Evolutionary conservation across 2,329 filamentous ascomycete genomes (phyloP), one percentile per base, ranked within the genome.

Genomic region (Leptographium wingfieldii): DNA sequence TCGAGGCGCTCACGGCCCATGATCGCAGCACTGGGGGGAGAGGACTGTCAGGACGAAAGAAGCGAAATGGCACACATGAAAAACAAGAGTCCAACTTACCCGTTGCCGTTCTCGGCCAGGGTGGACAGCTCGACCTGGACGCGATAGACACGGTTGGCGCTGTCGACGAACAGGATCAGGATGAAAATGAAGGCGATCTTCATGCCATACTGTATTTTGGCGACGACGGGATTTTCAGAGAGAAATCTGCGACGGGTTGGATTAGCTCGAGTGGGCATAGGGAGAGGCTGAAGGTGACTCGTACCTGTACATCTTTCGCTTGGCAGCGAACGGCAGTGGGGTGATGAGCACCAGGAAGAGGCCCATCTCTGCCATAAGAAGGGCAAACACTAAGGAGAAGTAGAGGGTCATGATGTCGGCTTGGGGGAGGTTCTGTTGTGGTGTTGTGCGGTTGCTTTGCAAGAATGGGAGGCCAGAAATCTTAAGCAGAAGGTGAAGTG

Each of bases 121-220:
- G 85, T 79, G 55, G 84, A 78, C 60, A 97, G 80, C 77, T 99
- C 94, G 65, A 94, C 76, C 76, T 97, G 92, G 59, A 99, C 94
- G 64, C 94, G 89, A 75, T 96, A 99, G 69, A 99, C 94, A 65
- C 94, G 90, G 70, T 86, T 86, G 73, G 97, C 92, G 71, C 91
- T 96, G 77, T 99, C 94, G 69, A 97, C 83, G 77, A 99, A 99
- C 65, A 99, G 86, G 65, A 99, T 96, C 61, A 97, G 80, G 69
- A 99, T 97, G 78, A 99, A 99, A 71, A 99, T 92, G 72, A 99
- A 99, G 2, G 91, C 96, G 61, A 99, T 99, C 82, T 96, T 97
- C 77, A 99, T 81, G 69, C 91, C 92, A 78, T 99, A 96, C 79
- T 97, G 92, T 65, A 97, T 73, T 73, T 97, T 96, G 49, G 92